Percentiles rank a stretch among this genome's conserved stretches.
These are phyloP conservation scores for Saccharomycopsis lassenensis DNA, from an alignment of 805 yeast genomes.

Conservation along the genomic window DNA sequence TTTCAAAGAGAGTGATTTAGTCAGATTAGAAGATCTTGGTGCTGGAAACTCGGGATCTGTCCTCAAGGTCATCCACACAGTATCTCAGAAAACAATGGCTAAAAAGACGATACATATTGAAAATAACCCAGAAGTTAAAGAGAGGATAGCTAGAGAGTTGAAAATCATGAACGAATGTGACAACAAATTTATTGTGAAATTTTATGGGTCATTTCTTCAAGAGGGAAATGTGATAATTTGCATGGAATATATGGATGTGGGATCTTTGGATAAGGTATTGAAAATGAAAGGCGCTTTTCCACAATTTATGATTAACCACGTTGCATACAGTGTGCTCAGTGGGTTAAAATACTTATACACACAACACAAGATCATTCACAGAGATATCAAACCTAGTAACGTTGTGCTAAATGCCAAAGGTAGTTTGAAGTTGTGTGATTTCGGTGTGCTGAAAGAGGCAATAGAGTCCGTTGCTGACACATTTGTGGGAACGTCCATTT, in stretches of 20 bases:
- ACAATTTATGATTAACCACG: constrained; percentile 57
- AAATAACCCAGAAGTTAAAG: constrained; percentile 62
- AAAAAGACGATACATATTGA: constrained; percentile 81
- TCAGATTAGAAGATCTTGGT: constrained; percentile 70
- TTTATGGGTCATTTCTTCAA: constrained; percentile 75
- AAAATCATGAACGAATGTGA: constrained; percentile 86
- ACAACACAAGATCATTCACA: constrained; percentile 78
- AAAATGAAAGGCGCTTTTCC: constrained; percentile 52
- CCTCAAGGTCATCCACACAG: constrained; percentile 75
- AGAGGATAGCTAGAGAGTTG: constrained; percentile 80
- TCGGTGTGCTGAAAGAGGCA: constrained; percentile 89
- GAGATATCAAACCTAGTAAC: constrained; percentile 94
- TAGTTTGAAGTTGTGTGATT: constrained; percentile 85
- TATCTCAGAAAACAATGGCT: constrained; percentile 84
- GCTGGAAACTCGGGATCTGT: constrained; percentile 94
- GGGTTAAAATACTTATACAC: constrained; percentile 79
- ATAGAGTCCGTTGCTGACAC: constrained; percentile 94
- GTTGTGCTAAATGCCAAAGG: constrained; percentile 82
- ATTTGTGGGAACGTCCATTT: constrained; percentile 94
- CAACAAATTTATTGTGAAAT: constrained; percentile 73
- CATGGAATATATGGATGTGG: constrained; percentile 95
- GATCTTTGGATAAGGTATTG: constrained; percentile 75
- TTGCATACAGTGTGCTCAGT: constrained; percentile 63
- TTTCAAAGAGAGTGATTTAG: constrained; percentile 54
- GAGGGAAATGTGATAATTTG: constrained; percentile 50